These are phyloP conservation scores for Solanum lycopersicoides DNA, from an alignment of 257 asterid genomes.

Conservation along the genomic window DNA sequence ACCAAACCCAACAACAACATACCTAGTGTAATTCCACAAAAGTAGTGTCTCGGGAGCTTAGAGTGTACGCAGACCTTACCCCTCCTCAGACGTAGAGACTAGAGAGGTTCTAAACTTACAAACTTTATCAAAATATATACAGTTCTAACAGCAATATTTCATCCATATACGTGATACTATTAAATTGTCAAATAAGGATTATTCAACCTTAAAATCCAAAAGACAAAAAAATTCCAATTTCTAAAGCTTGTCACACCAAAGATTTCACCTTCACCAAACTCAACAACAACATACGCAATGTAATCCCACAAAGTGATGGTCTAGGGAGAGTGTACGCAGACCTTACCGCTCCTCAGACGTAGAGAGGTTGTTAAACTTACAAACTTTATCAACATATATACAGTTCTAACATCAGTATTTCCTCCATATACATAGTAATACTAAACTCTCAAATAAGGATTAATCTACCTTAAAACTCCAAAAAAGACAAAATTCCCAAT, in stretches of 20 bases:
- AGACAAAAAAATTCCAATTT: neutral
- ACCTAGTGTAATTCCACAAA: no score
- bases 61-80: no score
- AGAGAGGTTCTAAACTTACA: neutral
- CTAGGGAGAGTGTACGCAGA: no score
- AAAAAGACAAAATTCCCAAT: neutral
- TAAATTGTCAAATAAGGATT: neutral
- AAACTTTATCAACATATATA: neutral
- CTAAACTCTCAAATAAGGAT: neutral
- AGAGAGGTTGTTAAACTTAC: neutral
- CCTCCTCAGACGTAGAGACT: no score
- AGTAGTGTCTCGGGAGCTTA: no score
- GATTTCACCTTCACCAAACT: neutral
- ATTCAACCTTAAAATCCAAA: neutral
- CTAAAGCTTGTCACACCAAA: neutral
- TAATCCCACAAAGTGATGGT: no score
- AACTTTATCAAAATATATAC: neutral
- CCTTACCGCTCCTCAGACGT: no score
- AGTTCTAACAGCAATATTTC: neutral
- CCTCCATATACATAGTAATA: neutral
- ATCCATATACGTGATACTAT: neutral
- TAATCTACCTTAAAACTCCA: neutral
- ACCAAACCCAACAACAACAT: neutral
- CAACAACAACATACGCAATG: neutral
- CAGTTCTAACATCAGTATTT: neutral